Percentiles rank a stretch among this genome's conserved stretches.
phyloP scores from a whole-genome alignment of 78 protist species.

The Blattamonas nauphoetae region DNA sequence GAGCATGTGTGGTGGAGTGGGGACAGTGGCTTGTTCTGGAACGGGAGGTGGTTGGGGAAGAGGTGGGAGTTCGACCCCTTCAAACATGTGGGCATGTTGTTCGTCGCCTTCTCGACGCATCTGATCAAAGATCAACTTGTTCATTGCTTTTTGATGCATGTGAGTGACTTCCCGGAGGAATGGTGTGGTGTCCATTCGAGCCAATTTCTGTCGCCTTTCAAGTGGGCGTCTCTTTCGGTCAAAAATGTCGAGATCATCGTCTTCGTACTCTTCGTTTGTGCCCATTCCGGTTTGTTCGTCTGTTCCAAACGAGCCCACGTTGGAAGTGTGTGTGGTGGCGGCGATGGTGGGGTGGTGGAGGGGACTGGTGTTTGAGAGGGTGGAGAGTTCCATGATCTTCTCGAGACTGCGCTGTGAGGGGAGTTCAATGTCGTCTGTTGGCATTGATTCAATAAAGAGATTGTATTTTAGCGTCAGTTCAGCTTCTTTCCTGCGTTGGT shows the following conservation, averaged over 20 bases:
- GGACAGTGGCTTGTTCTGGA: slow-evolving; percentile 7
- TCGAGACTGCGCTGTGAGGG: not conserved
- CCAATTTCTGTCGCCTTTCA: not conserved
- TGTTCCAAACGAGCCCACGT: not conserved
- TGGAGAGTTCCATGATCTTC: not conserved
- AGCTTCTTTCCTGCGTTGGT: not conserved
- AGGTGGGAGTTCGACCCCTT: not conserved
- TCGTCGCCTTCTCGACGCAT: not conserved
- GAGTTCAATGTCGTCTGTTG: slow-evolving; percentile 42
- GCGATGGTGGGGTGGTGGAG: not conserved
- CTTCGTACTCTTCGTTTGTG: not conserved
- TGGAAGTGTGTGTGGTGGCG: not conserved
- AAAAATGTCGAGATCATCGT: not conserved
- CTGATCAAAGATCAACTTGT: slow-evolving; percentile 27
- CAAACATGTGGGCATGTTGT: slow-evolving; percentile 9
- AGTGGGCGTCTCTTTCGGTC: not conserved
- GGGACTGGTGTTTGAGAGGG: not conserved
- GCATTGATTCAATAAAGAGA: slow-evolving; percentile 59
- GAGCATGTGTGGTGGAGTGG: slow-evolving; percentile 18
- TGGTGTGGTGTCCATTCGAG: slow-evolving; percentile 3
- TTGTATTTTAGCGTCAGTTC: slow-evolving; percentile 15
- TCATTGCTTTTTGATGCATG: slow-evolving; percentile 41
- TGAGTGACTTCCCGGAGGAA: slow-evolving; percentile 31
- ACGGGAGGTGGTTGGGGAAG: not conserved
- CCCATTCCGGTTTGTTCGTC: not conserved